Percentiles rank a stretch among this genome's conserved stretches.
These are phyloP conservation scores for Penicillium sp. DNA, from an alignment of 2,329 filamentous ascomycete species.

Conservation along the genomic window DNA sequence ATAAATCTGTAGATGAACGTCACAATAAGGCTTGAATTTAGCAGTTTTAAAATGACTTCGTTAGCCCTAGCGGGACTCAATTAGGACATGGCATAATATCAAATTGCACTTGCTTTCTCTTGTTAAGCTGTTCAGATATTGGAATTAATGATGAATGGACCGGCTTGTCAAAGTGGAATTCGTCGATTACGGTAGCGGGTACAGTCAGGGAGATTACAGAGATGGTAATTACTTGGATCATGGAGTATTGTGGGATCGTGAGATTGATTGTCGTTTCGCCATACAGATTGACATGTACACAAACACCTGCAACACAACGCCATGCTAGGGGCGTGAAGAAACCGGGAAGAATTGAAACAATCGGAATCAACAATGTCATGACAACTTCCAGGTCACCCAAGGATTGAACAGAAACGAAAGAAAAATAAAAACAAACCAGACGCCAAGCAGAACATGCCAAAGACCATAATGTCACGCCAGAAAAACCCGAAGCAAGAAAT, in stretches of 20 bases:
- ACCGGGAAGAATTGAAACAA: not conserved
- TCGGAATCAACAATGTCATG: conserved; percentile 5
- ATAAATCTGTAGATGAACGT: not conserved
- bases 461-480: conserved; percentile 23
- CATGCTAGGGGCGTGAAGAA: conserved; percentile 6
- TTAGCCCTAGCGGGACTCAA: too few relatives aligned
- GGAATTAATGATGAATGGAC: not conserved
- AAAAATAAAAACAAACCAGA: conserved; percentile 24
- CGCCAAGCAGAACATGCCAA: conserved; percentile 29
- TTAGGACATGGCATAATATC: not conserved
- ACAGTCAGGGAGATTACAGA: not conserved
- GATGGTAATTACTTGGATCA: not conserved
- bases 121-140: not conserved
- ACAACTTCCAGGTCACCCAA: conserved; percentile 22
- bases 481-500: conserved; percentile 18
- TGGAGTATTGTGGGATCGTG: not conserved
- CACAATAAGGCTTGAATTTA: not conserved
- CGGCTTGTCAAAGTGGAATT: not conserved
- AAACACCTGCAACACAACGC: conserved; percentile 10
- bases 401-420: conserved; percentile 12
- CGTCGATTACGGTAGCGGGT: not conserved
- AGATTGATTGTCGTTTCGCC: conserved; percentile 22
- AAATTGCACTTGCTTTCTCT: not conserved
- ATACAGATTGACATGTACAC: conserved; percentile 19
- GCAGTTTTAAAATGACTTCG: not conserved